Evolutionary conservation across 768 basidiomycete species (phyloP).

Genomic region (Chalciporus pseudorubinellus): DNA sequence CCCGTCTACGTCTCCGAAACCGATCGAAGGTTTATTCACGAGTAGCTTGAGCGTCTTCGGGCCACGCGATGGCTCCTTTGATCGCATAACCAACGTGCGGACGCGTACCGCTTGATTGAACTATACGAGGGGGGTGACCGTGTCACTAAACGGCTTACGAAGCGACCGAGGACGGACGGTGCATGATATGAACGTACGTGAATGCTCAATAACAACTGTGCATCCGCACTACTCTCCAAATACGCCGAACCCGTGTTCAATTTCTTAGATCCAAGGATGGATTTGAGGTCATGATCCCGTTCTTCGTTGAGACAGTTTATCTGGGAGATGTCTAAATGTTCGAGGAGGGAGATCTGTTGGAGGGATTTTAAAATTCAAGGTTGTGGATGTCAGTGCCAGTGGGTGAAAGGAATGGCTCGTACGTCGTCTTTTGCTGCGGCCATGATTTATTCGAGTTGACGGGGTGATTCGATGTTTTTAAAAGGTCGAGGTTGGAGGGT

Average conservation of each 20-base stretch:
- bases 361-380: too few species aligned
- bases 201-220: constrained; percentile 66
- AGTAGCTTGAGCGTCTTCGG: constrained; percentile 64
- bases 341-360: constrained; percentile 50
- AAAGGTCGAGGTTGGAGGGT: not conserved
- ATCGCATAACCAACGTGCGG: constrained; percentile 54
- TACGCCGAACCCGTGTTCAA: constrained; percentile 46
- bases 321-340: constrained; percentile 57
- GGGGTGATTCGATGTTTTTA: too few species aligned
- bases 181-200: too few species aligned
- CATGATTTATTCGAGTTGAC: constrained; percentile 9
- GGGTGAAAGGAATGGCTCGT: constrained; percentile 9
- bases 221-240: constrained; percentile 69
- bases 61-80: constrained; percentile 40
- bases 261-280: constrained; percentile 44
- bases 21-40: constrained; percentile 56
- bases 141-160: too few species aligned
- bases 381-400: too few species aligned
- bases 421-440: constrained; percentile 30
- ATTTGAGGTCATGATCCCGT: constrained; percentile 46
- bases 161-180: too few species aligned
- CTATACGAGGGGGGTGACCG: constrained; percentile 40
- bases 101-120: constrained; percentile 70
- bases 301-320: constrained; percentile 71
- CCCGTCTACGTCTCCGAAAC: constrained; percentile 65